Evolutionary conservation across 257 asterid genomes (phyloP), one percentile per base, ranked within the genome.

Genomic region (Primulina huaijiensis): DNA sequence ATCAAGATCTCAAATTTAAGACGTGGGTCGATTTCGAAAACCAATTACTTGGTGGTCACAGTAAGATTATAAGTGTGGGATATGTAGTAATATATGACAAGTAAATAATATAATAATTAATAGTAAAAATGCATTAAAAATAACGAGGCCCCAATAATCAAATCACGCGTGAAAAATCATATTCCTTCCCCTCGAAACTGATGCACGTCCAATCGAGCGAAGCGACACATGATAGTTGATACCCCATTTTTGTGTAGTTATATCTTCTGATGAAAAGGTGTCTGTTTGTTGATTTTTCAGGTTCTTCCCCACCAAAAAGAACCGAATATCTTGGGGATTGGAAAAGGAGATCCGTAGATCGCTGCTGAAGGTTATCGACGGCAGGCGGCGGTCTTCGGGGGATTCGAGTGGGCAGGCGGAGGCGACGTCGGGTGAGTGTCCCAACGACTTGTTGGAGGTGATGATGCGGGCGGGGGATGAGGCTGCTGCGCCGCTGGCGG

Each of bases 231-330:
- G 57, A 14, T 4, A 46, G 37, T 6, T 40, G 50, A 10, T 7
- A 8, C 10, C 52, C 52, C 53, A 43, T 43, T 50, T 50, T 50
- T 50, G 57, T 50, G 57, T 50, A 50, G 57, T 50, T 50, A 50
- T 16, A 50, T 50, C 57, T 17, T 17, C 57, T 50, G 57, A 6
- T 50, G 20, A 16, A 50, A 50, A 50, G 57, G 5, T 17, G 57
- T 67, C 29, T 38, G n/a, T 40, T 14, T 37, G 11, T 40, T 23
- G 7, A 17, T 14, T 50, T 50, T 50, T 6, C 76, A 90, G 96
- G 86, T 86, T 89, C 69, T 70, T 93, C 85, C 96, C 99, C 43
- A 90, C 96, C 7, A 78, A 82, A 67, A 86, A 81, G 89, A 93
- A 93, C 31, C 83, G 88, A 79, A 81, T 72, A 50, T 86, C 88